Evolutionary conservation across 1,139 yeast genomes (phyloP), one percentile per base, ranked within the genome.

Genomic region (Yamadazyma diddensiae): DNA sequence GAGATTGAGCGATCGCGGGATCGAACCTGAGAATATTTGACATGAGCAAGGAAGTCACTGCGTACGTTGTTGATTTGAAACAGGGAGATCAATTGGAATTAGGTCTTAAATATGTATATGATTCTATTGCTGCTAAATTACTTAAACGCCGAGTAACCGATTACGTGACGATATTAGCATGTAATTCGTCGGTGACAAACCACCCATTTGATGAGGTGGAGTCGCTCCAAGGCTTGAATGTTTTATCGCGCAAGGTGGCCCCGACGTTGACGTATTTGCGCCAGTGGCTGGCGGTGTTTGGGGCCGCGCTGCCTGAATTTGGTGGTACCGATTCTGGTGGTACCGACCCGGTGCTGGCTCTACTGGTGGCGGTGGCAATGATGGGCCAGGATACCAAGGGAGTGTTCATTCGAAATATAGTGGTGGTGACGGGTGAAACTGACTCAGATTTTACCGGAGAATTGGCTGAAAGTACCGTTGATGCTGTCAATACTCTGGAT

Each of bases 91-190:
- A 67, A 35, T 45, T 75, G 22, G 67, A 66, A 4, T 48, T 53
- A 30, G 68, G 66, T 0, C 46, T 70, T 37, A 52, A 55, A 21
- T 73, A 69, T 43, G 55, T 75, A 11, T 56, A 61, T 41, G 70
- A 71, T 37, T 53, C 62, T 22, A 53, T 76, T 15, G 49, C 68
- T 4, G 53, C 61, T 21, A 72, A 77, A 39, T 62, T 70, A 26
- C 38, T 71, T 36, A 59, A 67, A 33, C 80, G 67, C 5, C 62
- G 85, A 28, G 79, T 78, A 46, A 70, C 79, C 3, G 87, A 81
- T 45, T 58, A 60, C 25, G 63, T 78, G 2, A 73, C 78, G 0
- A 52, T 78, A 3, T 56, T 75, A 2, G 57, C 65, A 1, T 62
- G 62, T 16, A 67, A 74, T 39, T 57, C 64, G 1, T 44, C 51